Percentiles rank a stretch among this genome's conserved stretches.
phyloP scores from a whole-genome alignment of 2,329 filamentous ascomycete species.

The Alternaria longipes region DNA sequence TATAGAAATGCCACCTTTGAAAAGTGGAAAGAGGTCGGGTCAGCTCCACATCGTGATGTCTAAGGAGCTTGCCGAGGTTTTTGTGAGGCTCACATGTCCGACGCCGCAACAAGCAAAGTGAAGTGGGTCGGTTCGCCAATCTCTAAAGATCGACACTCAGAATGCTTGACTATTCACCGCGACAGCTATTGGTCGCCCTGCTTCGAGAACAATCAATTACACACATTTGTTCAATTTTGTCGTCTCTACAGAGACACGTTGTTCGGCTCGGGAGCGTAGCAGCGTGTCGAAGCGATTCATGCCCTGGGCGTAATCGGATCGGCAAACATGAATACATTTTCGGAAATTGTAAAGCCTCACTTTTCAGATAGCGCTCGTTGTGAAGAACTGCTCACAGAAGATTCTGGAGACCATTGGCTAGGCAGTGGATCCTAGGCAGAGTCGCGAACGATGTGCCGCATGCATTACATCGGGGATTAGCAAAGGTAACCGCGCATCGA shows the following conservation, averaged over 20 bases:
- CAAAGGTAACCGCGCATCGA: neutral
- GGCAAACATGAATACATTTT: conserved; percentile 2
- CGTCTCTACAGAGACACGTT: neutral
- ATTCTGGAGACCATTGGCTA: neutral
- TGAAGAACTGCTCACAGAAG: neutral
- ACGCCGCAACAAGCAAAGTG: neutral
- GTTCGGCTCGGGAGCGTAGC: neutral
- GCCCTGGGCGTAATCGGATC: neutral
- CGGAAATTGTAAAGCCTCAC: conserved; percentile 3
- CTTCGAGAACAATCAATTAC: neutral
- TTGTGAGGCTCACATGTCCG: conserved; percentile 1
- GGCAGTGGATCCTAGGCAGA: neutral
- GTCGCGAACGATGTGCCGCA: neutral
- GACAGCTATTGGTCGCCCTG: conserved; percentile 1
- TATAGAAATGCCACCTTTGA: neutral
- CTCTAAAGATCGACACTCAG: neutral
- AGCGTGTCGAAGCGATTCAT: neutral
- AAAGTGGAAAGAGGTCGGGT: neutral
- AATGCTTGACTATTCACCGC: neutral
- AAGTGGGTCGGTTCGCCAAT: conserved; percentile 1
- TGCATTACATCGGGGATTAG: neutral
- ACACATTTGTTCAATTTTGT: neutral
- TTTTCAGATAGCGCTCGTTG: neutral
- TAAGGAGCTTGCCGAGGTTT: neutral
- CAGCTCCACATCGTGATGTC: neutral